Evolutionary conservation across 176 grass and related monocot genomes (phyloP), one percentile per base, ranked within the genome.

Genomic region (Raddia guianensis): DNA sequence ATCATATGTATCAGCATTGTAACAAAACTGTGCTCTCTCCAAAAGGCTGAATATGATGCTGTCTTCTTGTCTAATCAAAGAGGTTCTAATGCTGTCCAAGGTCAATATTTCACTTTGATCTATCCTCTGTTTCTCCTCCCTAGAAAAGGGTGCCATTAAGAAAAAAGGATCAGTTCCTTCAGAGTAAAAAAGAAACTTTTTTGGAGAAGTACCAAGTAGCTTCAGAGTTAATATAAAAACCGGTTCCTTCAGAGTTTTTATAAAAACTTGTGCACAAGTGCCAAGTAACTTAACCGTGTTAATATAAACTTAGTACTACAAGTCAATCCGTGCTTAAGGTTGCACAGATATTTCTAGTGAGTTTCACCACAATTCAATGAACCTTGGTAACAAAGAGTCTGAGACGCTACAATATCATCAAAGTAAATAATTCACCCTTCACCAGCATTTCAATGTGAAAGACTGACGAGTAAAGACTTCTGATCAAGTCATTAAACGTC

Each of bases 11-110:
- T 96, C 93, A 32, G 89, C 88, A 80, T 99, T 99, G 80, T 91
- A 88, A 56, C 87, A 51, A 77, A 63, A 99, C 60, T 99, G 97
- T 20, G 97, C 90, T 79, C 97, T 91, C 90, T 93, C 97, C 70
- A 99, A 82, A 40, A 99, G 90, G 82, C 70, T 86, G 35, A 93
- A 99, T 84, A 99, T 99, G 76, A 99, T 99, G 82, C 89, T 96
- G 82, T 99, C 97, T 87, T 99, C 97, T 91, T 93, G 93, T 49
- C 93, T 79, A 70, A 99, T 95, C 79, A 99, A 77, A 49, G 93
- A 88, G 45, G 87, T 83, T 59, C 93, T 89, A 63, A 95, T 90
- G 53, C 84, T 80, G 47, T 96, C 97, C 64, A 99, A 82, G 15
- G 82, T 93, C 73, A 99, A 69, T 15, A 72, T 92, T 47, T 96